phyloP scores from a whole-genome alignment of 208 protist genomes.

The Trypanosoma congolense region DNA sequence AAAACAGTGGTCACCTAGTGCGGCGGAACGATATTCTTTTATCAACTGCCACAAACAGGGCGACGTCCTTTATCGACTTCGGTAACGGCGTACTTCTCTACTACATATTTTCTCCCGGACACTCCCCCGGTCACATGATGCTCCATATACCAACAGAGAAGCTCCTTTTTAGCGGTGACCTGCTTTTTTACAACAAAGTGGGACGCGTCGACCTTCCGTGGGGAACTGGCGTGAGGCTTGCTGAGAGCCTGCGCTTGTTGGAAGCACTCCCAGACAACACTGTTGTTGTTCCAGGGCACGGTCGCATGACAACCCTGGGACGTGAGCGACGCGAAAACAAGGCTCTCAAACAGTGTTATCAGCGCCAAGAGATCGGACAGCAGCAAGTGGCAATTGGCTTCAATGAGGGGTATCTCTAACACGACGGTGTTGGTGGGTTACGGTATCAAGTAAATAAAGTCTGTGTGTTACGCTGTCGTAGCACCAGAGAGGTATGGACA shows the following conservation, averaged over 20 bases:
- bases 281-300: constrained; percentile 80
- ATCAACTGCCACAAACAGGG: constrained; percentile 70
- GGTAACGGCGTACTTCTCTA: constrained; percentile 66
- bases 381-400: constrained; percentile 73
- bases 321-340: constrained; percentile 73
- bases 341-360: constrained; percentile 66
- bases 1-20: constrained; percentile 19
- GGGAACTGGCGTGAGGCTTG: constrained; percentile 68
- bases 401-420: constrained; percentile 80
- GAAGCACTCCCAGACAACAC: constrained; percentile 78
- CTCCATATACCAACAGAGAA: constrained; percentile 73
- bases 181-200: constrained; percentile 80
- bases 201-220: constrained; percentile 86
- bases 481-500: too few species aligned
- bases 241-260: constrained; percentile 72
- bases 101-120: constrained; percentile 86
- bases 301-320: constrained; percentile 80
- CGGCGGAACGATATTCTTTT: constrained; percentile 68
- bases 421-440: not conserved
- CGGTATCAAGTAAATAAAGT: not conserved
- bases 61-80: constrained; percentile 78
- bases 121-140: constrained; percentile 89
- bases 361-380: constrained; percentile 48
- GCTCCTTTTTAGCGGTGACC: constrained; percentile 82
- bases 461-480: not conserved